Base-by-base conservation (phyloP, 768 basidiomycete species). In the Termitomyces sp. region DNA sequence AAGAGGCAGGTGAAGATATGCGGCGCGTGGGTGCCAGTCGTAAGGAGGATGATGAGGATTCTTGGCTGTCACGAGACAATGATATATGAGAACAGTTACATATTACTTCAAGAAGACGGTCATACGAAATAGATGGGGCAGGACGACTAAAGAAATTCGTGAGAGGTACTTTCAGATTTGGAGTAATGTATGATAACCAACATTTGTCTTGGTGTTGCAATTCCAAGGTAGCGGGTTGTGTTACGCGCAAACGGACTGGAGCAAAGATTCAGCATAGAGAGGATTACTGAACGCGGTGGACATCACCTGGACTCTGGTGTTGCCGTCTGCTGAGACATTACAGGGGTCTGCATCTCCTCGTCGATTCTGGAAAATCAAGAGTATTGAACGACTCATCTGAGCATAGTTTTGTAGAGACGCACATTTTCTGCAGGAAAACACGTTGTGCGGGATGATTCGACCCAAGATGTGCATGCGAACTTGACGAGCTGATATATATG, bases 221-320 rank as follows among this genome's bases (percentile, higher is more conserved):
- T 50, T 57, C 64, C 68, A 59, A 61, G 64, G 51, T 65, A 68
- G 45, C 69, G 69, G 36, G 70, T 57, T 18, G 67, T 67, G 35
- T 57, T 62, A 38, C 73, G 70, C 5, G 65, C 63, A 22, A 69
- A 59, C 7, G 67, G 66, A 53, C 69, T 70, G 45, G 16, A 50
- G 13, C 1, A 36, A 11, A 49, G 16, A 40, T 46, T 57, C 36
- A 68, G 51, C 50, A 57, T 39, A 52, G 36, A 52, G 46, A 51
- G 39, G 12, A 44, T 49, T 12, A 49, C 13, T 15, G 3, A 32
- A 52, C 18, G n/a, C 7, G 16, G 33, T 24, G 53, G 33, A 51
- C 59, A 68, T 64, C 35, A 78, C 81, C 81, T 83, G 45, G 80
- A 79, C 64, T 80, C 79, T 45, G 81, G 81, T 4, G 81, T 83